Evolutionary conservation across 2,329 filamentous ascomycete genomes (phyloP), one percentile per base, ranked within the genome.

Genomic region (Dactylellina drechsleri): DNA sequence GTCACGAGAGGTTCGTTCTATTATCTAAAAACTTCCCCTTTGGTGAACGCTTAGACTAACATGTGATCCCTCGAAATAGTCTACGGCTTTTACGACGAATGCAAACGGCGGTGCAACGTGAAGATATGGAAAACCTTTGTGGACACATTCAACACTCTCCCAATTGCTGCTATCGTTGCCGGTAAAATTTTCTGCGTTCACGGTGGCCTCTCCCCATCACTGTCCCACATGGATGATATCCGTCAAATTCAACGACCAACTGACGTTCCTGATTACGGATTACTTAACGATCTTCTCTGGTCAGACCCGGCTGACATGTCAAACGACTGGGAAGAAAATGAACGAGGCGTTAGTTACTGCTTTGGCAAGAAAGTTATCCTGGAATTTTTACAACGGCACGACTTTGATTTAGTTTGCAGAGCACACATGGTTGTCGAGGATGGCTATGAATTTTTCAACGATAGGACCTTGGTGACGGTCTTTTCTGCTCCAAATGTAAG

Each of bases 341-440:
- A 99, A 82, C 86, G 95, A 81, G 95, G 95, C 60, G 95, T 99
- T 57, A 97, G 93, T 81, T 99, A 98, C 82, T 98, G 95, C 81
- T 99, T 99, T 81, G 94, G 94, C 56, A 98, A 98, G 83, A 95
- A 96, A 80, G 94, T 99, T 77, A 98, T 99, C 77, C 93, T 93
- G 82, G 93, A 98, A 79, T 99, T 99, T 82, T 84, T 99, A 77
- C 90, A 93, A 73, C 89, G 91, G 66, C 95, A 99, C 81, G 95
- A 99, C 83, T 98, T 99, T 81, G 95, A 99, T 82, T 85, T 99
- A 59, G 94, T 99, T 61, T 99, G 95, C 82, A 90, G 95, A 78
- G 95, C 95, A 57, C 95, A 99, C 83, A 98, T 98, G 95, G 95
- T 99, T 61, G 95, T 99, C 20, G 95, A 99, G 82, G 95, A 99